A percentile compares a stretch with the other conserved stretches of the same genome.
Evolutionary conservation across 257 asterid genomes (phyloP).

Genomic region (Coffea canephora): DNA sequence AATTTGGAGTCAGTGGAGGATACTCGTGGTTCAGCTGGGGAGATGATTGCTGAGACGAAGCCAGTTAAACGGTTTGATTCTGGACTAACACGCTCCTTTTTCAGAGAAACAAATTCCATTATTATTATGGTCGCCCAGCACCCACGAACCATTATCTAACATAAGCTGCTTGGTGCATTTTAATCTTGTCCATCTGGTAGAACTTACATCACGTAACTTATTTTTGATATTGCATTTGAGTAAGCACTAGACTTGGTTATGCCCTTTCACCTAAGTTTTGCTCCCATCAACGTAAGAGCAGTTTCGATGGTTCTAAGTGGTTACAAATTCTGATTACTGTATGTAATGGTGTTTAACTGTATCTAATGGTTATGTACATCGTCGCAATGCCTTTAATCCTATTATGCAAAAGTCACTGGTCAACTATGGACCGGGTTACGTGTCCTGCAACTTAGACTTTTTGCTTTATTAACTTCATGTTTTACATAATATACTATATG

Average conservation of each 20-base stretch:
- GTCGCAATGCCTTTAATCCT: too few species aligned
- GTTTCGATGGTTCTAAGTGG: not conserved
- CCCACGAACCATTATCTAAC: not conserved
- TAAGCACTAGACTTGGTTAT: not conserved
- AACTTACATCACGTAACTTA: not conserved
- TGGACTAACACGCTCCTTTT: constrained; percentile 20
- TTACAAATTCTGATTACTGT: not conserved
- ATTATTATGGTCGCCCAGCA: constrained; percentile 11
- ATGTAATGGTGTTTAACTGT: not conserved
- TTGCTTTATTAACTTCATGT: not conserved
- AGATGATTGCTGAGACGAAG: constrained; percentile 35
- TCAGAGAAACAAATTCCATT: constrained; percentile 2
- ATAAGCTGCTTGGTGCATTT: constrained; percentile 2
- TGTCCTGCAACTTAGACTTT: not conserved
- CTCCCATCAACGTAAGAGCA: not conserved
- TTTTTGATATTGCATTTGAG: not conserved
- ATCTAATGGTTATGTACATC: not conserved
- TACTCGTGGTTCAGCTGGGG: constrained; percentile 34
- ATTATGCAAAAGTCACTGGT: not conserved
- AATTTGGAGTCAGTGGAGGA: constrained; percentile 28
- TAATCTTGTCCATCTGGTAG: not conserved
- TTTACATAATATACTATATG: not conserved
- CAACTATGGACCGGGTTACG: not conserved
- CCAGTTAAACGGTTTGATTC: constrained; percentile 53
- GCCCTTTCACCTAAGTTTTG: not conserved